Evolutionary conservation across 2,329 filamentous ascomycete species (phyloP).

Genomic region (Nakataea oryzae): DNA sequence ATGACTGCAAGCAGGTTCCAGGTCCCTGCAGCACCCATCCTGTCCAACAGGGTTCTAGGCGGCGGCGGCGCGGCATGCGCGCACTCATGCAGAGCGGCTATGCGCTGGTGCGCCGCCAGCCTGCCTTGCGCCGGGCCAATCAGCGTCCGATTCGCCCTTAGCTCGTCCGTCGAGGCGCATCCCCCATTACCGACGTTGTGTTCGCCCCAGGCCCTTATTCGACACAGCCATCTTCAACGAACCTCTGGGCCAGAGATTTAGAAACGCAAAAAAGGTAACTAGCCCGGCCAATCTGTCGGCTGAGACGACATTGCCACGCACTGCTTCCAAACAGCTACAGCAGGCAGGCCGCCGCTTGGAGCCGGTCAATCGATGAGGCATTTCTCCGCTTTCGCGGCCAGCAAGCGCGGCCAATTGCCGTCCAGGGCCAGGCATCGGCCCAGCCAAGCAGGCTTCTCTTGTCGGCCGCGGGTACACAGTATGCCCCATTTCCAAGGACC

Average conservation of each 20-base stretch:
- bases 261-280: neutral
- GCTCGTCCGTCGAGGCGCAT: neutral
- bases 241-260: neutral
- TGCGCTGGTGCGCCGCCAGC: conserved; percentile 2
- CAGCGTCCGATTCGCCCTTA: neutral
- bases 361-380: neutral
- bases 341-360: too few relatives aligned
- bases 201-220: neutral
- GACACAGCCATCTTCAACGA: neutral
- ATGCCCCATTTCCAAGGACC: neutral
- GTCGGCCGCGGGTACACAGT: neutral
- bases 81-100: conserved; percentile 6
- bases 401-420: neutral
- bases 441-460: neutral
- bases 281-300: neutral
- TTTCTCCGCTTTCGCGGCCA: neutral
- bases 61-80: neutral
- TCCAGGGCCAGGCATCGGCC: neutral
- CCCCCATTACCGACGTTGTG: neutral
- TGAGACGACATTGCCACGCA: too few relatives aligned
- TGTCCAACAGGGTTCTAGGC: neutral
- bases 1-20: neutral
- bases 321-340: too few relatives aligned
- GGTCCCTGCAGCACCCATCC: neutral
- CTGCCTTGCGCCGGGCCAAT: neutral